Conservation (phyloP, 2,329 filamentous ascomycete genomes). For the Curvularia spicifera region DNA sequence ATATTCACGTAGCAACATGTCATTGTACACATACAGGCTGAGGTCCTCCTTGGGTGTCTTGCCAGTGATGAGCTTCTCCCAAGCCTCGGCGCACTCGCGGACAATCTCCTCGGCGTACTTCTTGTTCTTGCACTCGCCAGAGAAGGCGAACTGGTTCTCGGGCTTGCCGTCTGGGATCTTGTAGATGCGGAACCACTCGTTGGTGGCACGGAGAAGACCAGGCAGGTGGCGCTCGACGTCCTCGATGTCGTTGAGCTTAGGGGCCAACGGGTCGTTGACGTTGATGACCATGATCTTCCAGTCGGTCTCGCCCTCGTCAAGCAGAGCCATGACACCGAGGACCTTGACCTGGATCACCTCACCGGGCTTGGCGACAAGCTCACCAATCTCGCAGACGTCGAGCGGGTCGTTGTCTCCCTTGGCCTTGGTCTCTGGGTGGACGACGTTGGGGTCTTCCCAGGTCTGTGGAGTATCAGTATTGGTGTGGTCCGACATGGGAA, state of each 20-base stretch:
- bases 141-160: slow-evolving; percentile 99
- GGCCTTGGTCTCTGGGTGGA: slow-evolving; percentile 99
- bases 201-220: slow-evolving; percentile 94
- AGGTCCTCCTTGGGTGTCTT: slow-evolving; percentile 80
- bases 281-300: slow-evolving; percentile 99
- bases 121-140: slow-evolving; percentile 99
- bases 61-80: slow-evolving; percentile 94
- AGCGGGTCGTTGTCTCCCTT: slow-evolving; percentile 99
- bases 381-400: slow-evolving; percentile 99
- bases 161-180: slow-evolving; percentile 99
- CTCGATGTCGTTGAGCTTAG: slow-evolving; percentile 98
- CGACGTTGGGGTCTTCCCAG: slow-evolving; percentile 96
- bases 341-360: slow-evolving; percentile 99
- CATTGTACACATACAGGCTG: slow-evolving; percentile 72
- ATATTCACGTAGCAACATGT: slow-evolving; percentile 26
- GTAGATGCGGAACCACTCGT: slow-evolving; percentile 99
- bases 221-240: slow-evolving; percentile 98
- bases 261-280: slow-evolving; percentile 92
- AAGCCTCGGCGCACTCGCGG: slow-evolving; percentile 93
- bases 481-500: slow-evolving; percentile 37
- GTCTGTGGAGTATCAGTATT: slow-evolving; percentile 66
- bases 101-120: slow-evolving; percentile 96
- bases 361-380: slow-evolving; percentile 93
- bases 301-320: slow-evolving; percentile 99
- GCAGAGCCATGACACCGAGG: slow-evolving; percentile 97